Evolutionary conservation across 768 basidiomycete genomes (phyloP).

Genomic region (Hemileccinum impolitum): DNA sequence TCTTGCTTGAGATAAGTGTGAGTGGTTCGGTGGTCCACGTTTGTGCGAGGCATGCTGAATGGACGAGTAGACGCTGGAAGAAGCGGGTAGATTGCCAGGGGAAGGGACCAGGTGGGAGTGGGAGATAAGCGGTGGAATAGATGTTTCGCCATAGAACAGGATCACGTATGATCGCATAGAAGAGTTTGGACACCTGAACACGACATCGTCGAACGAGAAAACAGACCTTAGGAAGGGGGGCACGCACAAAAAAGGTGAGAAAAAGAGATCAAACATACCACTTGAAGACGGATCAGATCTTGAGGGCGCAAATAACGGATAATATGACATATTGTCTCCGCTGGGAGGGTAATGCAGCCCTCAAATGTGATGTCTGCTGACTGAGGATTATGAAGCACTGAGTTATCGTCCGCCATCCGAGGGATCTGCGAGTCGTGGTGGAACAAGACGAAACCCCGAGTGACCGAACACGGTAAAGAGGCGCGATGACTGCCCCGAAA

Average conservation of each 20-base stretch:
- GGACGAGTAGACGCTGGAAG: conserved; percentile 17
- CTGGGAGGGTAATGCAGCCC: conserved; percentile 6
- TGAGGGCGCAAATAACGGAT: conserved; percentile 2
- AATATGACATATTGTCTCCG: conserved; percentile 16
- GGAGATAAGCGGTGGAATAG: conserved; percentile 9
- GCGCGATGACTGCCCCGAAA: not conserved
- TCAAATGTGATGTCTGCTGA: not conserved
- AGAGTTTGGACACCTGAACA: conserved; percentile 15
- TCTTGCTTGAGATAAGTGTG: conserved; percentile 3
- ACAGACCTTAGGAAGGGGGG: no score
- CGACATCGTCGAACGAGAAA: not conserved
- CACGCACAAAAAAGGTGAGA: not conserved
- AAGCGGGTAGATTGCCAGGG: conserved; percentile 17
- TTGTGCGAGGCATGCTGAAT: conserved; percentile 12
- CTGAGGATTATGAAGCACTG: not conserved
- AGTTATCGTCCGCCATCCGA: conserved; percentile 11
- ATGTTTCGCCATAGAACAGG: conserved; percentile 10
- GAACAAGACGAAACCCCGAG: not conserved
- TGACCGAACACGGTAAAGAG: not conserved
- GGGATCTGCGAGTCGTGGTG: not conserved
- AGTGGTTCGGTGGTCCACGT: conserved; percentile 14
- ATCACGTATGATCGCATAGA: conserved; percentile 10
- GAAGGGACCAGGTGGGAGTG: conserved; percentile 19
- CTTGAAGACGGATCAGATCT: conserved; percentile 14
- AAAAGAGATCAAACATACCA: conserved; percentile 3